A percentile compares a stretch with the other conserved stretches of the same genome.
These are phyloP conservation scores for Murraya koenigii DNA, from an alignment of 345 rosid genomes.

Conservation along the genomic window DNA sequence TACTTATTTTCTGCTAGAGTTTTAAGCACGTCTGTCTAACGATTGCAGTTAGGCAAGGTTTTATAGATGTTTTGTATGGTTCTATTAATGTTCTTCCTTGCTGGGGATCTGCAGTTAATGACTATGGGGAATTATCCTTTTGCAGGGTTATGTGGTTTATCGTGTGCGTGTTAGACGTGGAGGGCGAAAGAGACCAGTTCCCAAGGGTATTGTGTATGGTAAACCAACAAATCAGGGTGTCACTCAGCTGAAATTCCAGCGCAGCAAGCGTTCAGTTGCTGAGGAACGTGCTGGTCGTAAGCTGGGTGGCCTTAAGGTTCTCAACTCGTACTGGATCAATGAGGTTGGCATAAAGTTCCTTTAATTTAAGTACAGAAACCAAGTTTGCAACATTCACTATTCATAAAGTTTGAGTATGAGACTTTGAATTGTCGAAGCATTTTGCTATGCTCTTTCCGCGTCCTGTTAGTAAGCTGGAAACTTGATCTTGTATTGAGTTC, in stretches of 20 bases:
- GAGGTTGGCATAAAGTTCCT: constrained; percentile 42
- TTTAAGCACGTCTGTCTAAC: background rate
- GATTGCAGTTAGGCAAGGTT: no score
- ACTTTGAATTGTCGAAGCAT: background rate
- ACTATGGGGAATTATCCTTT: background rate
- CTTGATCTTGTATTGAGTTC: background rate
- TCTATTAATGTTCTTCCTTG: no score
- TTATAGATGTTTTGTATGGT: no score
- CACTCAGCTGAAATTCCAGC: constrained; percentile 78
- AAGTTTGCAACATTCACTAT: background rate
- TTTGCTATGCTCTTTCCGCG: background rate
- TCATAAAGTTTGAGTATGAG: background rate
- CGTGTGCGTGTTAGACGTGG: constrained; percentile 91
- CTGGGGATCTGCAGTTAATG: background rate
- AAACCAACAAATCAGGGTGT: constrained; percentile 91
- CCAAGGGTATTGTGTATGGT: constrained; percentile 90
- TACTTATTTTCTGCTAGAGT: background rate
- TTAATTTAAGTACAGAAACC: background rate
- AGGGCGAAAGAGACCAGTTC: constrained; percentile 84
- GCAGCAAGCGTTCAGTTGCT: constrained; percentile 81
- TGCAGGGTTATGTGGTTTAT: constrained; percentile 70
- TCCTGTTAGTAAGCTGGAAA: background rate
- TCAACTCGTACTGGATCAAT: constrained; percentile 84
- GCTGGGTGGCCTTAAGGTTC: constrained; percentile 71
- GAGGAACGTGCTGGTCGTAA: constrained; percentile 86